A percentile compares a stretch with the other conserved stretches of the same genome.
Evolutionary conservation across 2,329 filamentous ascomycete species (phyloP).

Genomic region (Calonectria henricotiae): DNA sequence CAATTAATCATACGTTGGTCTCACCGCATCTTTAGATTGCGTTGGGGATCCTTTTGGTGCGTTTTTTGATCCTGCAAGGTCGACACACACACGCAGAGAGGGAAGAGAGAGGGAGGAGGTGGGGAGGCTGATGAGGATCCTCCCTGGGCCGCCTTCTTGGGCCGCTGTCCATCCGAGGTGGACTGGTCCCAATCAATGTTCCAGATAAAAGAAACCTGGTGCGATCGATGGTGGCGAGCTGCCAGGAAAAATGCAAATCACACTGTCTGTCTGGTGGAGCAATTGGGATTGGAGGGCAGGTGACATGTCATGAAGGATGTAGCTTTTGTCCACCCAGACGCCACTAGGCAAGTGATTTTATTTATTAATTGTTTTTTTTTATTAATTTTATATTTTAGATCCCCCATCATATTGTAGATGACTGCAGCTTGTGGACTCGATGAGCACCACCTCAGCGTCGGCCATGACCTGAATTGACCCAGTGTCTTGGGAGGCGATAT

Average conservation of each 20-base stretch:
- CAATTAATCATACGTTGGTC: slow-evolving; percentile 15
- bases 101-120: not conserved
- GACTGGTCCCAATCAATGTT: not conserved
- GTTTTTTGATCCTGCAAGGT: slow-evolving; percentile 9
- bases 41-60: not conserved
- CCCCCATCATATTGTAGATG: not conserved
- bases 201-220: not conserved
- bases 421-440: not conserved
- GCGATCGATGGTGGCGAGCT: slow-evolving; percentile 9
- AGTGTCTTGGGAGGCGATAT: not conserved
- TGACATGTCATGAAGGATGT: slow-evolving; percentile 20
- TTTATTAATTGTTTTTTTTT: not conserved
- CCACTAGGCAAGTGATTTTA: not conserved
- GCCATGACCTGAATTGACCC: not conserved
- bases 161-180: slow-evolving; percentile 20
- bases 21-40: slow-evolving; percentile 29
- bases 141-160: slow-evolving; percentile 18
- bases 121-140: slow-evolving; percentile 12
- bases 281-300: not conserved
- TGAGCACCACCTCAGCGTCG: not conserved
- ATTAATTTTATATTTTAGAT: not conserved
- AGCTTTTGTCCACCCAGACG: slow-evolving; percentile 7
- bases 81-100: not conserved
- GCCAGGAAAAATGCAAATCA: not conserved
- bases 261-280: slow-evolving; percentile 2